Evolutionary conservation across 768 basidiomycete genomes (phyloP).

Genomic region (Phaeolepiota aurea): DNA sequence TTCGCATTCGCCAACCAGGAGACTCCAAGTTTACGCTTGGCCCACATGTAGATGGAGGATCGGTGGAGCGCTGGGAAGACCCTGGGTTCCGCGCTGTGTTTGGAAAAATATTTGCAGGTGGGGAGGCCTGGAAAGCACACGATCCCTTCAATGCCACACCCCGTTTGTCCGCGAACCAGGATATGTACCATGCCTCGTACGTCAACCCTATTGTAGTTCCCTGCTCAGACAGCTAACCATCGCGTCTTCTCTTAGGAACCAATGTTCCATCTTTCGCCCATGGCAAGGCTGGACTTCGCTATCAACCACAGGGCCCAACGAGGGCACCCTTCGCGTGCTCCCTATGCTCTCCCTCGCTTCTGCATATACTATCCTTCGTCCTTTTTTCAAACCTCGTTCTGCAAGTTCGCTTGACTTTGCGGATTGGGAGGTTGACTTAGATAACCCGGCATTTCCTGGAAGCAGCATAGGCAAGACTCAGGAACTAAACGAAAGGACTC

Average conservation of each 20-base stretch:
- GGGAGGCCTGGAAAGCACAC: constrained; percentile 33
- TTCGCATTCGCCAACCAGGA: constrained; percentile 67
- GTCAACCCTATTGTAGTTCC: neutral
- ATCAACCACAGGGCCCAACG: constrained; percentile 43
- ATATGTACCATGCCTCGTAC: constrained; percentile 55
- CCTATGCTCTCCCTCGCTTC: constrained; percentile 47
- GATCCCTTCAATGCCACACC: constrained; percentile 43
- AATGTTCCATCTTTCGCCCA: constrained; percentile 46
- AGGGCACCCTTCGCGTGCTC: constrained; percentile 59
- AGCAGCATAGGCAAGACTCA: constrained; percentile 44
- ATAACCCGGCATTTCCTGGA: constrained; percentile 45
- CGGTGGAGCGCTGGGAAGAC: constrained; percentile 52
- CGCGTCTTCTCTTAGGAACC: constrained; percentile 25
- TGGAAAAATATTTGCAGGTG: constrained; percentile 32
- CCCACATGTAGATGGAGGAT: constrained; percentile 48
- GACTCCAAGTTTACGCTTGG: constrained; percentile 61
- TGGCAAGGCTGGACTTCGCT: constrained; percentile 54
- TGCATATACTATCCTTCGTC: constrained; percentile 56
- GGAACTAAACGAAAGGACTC: constrained; percentile 45
- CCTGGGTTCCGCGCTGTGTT: constrained; percentile 30
- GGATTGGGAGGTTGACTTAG: constrained; percentile 51
- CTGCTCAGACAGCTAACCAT: neutral
- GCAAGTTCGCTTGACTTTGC: constrained; percentile 26
- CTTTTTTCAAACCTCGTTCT: constrained; percentile 46
- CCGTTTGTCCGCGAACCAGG: constrained; percentile 42